Evolutionary conservation across 2,329 filamentous ascomycete species (phyloP).

Genomic region (Botrytis elliptica): DNA sequence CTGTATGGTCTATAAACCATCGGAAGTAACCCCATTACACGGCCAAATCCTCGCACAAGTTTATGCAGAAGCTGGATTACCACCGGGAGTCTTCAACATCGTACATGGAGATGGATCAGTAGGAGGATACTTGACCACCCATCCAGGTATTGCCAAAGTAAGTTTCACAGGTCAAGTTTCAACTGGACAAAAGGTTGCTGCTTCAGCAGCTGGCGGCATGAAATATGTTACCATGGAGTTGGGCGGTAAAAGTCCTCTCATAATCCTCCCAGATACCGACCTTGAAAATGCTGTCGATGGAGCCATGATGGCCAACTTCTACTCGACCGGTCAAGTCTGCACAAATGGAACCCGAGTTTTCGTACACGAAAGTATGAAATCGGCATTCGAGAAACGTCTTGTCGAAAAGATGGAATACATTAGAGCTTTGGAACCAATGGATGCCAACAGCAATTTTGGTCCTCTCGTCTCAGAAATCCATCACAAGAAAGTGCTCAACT

Average conservation of each 20-base stretch:
- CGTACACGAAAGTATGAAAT: slow-evolving; percentile 64
- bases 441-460: slow-evolving; percentile 75
- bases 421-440: slow-evolving; percentile 70
- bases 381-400: slow-evolving; percentile 65
- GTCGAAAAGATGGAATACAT: slow-evolving; percentile 68
- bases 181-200: slow-evolving; percentile 80
- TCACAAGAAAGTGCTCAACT: slow-evolving; percentile 72
- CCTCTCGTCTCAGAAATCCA: slow-evolving; percentile 75
- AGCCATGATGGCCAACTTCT: slow-evolving; percentile 94
- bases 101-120: slow-evolving; percentile 78
- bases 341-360: slow-evolving; percentile 91
- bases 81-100: slow-evolving; percentile 82
- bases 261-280: slow-evolving; percentile 78
- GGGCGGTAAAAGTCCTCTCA: slow-evolving; percentile 78
- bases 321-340: slow-evolving; percentile 86
- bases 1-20: slow-evolving; percentile 89
- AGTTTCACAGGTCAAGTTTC: slow-evolving; percentile 86
- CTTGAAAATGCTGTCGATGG: slow-evolving; percentile 80
- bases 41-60: slow-evolving; percentile 72
- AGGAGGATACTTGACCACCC: slow-evolving; percentile 71
- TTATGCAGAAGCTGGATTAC: slow-evolving; percentile 75
- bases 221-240: slow-evolving; percentile 93
- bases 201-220: slow-evolving; percentile 72
- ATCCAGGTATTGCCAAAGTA: slow-evolving; percentile 76
- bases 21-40: slow-evolving; percentile 84